Evolutionary conservation across 768 basidiomycete genomes (phyloP).

Genomic region (Boletus rex-veris): DNA sequence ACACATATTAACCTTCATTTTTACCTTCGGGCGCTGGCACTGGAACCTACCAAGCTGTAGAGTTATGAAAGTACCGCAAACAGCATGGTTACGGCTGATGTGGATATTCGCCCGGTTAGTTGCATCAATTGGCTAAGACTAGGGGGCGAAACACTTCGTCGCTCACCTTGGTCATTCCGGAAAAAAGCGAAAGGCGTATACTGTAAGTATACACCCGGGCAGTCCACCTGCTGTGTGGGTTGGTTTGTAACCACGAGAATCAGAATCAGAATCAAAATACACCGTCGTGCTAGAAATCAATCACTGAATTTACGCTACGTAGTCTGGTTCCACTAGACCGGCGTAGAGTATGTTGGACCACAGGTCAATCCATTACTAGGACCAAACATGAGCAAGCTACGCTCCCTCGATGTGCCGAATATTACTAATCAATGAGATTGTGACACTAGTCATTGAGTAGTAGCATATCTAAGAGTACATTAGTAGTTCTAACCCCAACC

Average conservation of each 20-base stretch:
- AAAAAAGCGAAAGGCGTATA: too few species aligned
- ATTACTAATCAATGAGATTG: too few species aligned
- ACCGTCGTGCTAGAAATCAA: neutral
- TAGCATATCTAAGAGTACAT: too few species aligned
- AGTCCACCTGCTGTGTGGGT: neutral
- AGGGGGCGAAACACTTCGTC: neutral
- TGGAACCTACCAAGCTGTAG: constrained; percentile 26
- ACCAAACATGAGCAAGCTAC: too few species aligned
- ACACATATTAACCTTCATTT: neutral
- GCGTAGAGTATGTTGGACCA: too few species aligned
- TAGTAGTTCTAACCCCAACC: too few species aligned
- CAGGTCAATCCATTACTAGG: too few species aligned
- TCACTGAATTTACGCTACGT: neutral
- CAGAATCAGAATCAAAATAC: neutral
- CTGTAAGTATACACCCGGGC: too few species aligned
- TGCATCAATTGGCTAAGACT: neutral
- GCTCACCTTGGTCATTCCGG: too few species aligned
- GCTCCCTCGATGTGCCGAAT: too few species aligned
- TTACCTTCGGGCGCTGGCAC: constrained; percentile 1
- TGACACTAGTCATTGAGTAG: too few species aligned
- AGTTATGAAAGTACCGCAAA: neutral
- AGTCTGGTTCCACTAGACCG: neutral
- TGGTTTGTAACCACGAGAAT: neutral
- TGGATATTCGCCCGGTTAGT: neutral
- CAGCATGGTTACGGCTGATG: neutral